Conservation (phyloP, 75 land plant species). For the Picea sitchensis region DNA sequence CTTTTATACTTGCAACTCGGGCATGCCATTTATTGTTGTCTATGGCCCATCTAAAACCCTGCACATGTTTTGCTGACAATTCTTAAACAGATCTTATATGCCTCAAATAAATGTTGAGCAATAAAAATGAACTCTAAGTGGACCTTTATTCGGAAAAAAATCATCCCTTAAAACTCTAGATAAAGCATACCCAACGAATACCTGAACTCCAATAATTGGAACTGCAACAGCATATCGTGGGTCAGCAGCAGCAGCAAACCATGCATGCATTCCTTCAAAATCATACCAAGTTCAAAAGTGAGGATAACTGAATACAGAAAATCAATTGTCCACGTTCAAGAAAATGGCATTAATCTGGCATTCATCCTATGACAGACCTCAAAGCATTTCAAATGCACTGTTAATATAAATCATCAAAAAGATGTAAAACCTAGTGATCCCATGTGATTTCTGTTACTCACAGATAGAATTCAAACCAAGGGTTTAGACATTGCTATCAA, state of each 20-base stretch:
- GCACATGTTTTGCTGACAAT: background rate
- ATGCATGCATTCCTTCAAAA: conserved; percentile 84
- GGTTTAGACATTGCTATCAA: background rate
- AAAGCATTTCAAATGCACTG: background rate
- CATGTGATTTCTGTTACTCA: background rate
- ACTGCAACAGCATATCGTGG: conserved; percentile 76
- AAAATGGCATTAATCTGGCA: background rate
- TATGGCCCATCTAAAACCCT: conserved; percentile 91
- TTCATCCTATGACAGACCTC: background rate
- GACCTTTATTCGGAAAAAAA: background rate
- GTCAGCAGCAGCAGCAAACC: conserved; percentile 83
- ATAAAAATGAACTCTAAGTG: background rate
- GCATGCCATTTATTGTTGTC: conserved; percentile 86
- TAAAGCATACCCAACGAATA: conserved; percentile 8
- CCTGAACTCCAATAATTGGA: conserved; percentile 94
- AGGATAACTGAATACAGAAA: background rate
- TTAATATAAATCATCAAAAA: background rate
- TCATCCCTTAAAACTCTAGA: background rate
- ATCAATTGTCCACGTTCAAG: background rate
- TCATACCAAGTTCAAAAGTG: background rate
- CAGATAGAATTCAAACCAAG: background rate
- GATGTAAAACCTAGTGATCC: background rate
- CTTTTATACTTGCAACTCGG: conserved; percentile 76
- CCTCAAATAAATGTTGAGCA: background rate
- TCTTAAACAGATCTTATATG: background rate